phyloP scores from a whole-genome alignment of 2,329 filamentous ascomycete species.

The Pseudophaeomoniella oleicola region DNA sequence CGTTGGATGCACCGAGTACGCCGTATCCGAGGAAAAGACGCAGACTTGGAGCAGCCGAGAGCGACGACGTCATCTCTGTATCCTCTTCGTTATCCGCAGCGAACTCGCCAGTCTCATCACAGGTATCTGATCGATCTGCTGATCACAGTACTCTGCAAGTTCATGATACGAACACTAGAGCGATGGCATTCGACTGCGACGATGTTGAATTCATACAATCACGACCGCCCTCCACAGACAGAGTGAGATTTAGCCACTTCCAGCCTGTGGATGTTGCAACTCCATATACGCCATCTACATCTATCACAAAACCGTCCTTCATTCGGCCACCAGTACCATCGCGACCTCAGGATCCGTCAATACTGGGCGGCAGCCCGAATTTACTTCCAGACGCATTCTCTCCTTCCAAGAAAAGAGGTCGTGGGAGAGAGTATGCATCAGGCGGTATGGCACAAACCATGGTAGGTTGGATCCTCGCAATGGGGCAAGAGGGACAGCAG shows the following conservation, averaged over 20 bases:
- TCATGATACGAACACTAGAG: too few species aligned
- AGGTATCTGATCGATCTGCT: too few species aligned
- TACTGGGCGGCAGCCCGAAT: not conserved
- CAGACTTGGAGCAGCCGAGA: not conserved
- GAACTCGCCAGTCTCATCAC: too few species aligned
- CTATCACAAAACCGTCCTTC: not conserved
- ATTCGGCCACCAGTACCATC: too few species aligned
- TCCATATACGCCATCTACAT: not conserved
- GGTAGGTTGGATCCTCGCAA: not conserved
- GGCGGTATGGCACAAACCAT: constrained; percentile 2
- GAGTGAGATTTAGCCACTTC: not conserved
- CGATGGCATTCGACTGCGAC: too few species aligned
- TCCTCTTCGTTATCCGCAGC: not conserved
- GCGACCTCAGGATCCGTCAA: too few species aligned
- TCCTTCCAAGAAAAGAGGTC: not conserved
- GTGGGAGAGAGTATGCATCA: not conserved
- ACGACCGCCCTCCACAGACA: not conserved
- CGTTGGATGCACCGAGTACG: not conserved
- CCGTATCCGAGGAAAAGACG: not conserved
- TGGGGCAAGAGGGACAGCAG: not conserved
- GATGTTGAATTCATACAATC: too few species aligned
- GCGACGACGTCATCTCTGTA: not conserved
- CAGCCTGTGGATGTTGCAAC: not conserved
- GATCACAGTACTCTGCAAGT: too few species aligned
- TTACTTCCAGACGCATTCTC: constrained; percentile 1